phyloP scores from a whole-genome alignment of 495 filamentous ascomycete species.

The Aspergillus hancockii region DNA sequence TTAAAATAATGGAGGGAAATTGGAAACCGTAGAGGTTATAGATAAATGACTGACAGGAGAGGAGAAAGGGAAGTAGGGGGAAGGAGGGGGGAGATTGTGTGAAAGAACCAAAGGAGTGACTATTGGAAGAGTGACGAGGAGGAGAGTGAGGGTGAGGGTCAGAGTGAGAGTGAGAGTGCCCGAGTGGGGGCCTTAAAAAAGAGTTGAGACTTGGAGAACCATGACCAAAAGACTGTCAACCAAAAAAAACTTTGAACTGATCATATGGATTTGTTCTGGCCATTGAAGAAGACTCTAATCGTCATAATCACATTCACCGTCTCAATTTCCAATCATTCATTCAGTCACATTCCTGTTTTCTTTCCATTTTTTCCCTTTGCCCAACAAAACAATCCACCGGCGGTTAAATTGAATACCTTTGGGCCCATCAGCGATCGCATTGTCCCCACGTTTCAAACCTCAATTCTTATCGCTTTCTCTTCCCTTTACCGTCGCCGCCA shows the following conservation, averaged over 20 bases:
- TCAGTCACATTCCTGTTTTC: neutral
- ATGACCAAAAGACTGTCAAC: neutral
- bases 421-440: slow-evolving; percentile 16
- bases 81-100: neutral
- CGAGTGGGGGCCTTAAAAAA: neutral
- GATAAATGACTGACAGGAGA: slow-evolving; percentile 15
- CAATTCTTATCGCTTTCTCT: neutral
- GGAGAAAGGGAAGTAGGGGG: slow-evolving; percentile 12
- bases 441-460: slow-evolving; percentile 21
- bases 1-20: neutral
- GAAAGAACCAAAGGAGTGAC: slow-evolving; percentile 9
- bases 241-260: too few relatives aligned
- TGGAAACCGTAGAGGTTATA: neutral
- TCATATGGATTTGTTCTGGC: neutral
- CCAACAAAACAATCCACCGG: neutral
- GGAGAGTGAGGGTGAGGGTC: slow-evolving; percentile 12
- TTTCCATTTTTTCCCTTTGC: neutral
- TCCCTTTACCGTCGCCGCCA: neutral
- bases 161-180: neutral
- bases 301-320: too few relatives aligned
- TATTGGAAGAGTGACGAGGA: slow-evolving; percentile 2
- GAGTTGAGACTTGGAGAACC: neutral
- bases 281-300: too few relatives aligned
- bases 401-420: neutral
- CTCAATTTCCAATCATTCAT: neutral